A percentile compares a stretch with the other conserved stretches of the same genome.
Conservation (phyloP, 345 rosid genomes). For the Mercurialis annua region DNA sequence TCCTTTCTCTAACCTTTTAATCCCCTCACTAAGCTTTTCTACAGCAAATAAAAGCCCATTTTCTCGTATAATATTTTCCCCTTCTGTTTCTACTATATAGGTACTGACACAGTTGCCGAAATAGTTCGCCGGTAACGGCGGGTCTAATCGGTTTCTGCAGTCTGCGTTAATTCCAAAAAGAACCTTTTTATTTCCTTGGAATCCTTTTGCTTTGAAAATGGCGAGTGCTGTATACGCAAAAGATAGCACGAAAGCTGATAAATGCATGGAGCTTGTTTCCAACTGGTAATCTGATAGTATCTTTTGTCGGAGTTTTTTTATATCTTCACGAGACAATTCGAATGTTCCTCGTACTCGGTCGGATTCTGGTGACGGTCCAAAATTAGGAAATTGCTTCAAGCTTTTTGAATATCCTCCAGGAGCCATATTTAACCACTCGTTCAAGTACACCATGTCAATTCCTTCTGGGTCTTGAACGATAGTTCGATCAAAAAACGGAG, state of each 20-base stretch:
- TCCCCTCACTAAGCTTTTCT: background rate
- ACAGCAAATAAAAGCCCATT: conserved; percentile 5
- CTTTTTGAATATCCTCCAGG: background rate
- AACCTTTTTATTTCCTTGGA: background rate
- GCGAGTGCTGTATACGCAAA: background rate
- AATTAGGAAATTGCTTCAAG: background rate
- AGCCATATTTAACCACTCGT: background rate
- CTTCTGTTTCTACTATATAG: background rate
- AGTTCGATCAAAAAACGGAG: conserved; percentile 15
- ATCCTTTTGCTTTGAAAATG: background rate
- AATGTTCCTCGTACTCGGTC: conserved; percentile 7
- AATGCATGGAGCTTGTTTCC: background rate
- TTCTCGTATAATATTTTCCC: background rate
- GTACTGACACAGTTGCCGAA: conserved; percentile 13
- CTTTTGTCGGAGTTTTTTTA: conserved; percentile 5
- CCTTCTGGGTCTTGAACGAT: conserved; percentile 6
- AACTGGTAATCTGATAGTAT: background rate
- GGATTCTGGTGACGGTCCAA: background rate
- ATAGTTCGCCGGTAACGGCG: conserved; percentile 10
- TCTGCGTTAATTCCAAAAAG: background rate
- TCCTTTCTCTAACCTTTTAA: conserved; percentile 6
- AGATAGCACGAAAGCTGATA: background rate
- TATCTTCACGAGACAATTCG: conserved; percentile 7
- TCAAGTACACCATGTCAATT: conserved; percentile 1
- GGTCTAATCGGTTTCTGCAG: conserved; percentile 6